phyloP scores from a whole-genome alignment of 352 stramenopile species.

The Pythium phragmitis region DNA sequence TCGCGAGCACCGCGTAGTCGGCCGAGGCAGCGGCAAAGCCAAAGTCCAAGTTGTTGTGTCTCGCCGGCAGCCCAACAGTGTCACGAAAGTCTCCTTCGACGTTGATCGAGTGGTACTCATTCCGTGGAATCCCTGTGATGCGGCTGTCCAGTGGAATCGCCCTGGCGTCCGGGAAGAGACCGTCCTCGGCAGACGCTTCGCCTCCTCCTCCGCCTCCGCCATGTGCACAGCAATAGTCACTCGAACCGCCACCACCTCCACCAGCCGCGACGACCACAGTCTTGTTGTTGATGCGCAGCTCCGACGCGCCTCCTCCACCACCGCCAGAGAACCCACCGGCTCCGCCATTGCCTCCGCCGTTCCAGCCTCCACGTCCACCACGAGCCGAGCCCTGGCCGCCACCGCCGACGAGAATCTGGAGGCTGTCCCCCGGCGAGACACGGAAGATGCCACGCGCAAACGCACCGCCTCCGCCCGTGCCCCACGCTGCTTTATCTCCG shows the following conservation, averaged over 20 bases:
- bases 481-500: conserved; percentile 35
- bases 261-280: conserved; percentile 65
- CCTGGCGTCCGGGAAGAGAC: conserved; percentile 35
- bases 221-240: conserved; percentile 77
- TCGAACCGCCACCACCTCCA: conserved; percentile 65
- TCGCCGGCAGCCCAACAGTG: conserved; percentile 38
- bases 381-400: conserved; percentile 34
- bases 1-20: conserved; percentile 60
- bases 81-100: conserved; percentile 49
- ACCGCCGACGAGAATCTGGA: conserved; percentile 66
- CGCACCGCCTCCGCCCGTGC: conserved; percentile 65
- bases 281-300: conserved; percentile 43
- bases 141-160: conserved; percentile 44
- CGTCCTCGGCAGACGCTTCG: conserved; percentile 34
- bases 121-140: conserved; percentile 28
- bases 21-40: conserved; percentile 42
- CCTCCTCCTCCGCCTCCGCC: conserved; percentile 61
- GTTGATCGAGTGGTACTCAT: conserved; percentile 65
- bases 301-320: conserved; percentile 62
- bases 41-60: conserved; percentile 54
- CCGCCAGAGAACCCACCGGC: conserved; percentile 51
- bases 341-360: conserved; percentile 66
- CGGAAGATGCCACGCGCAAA: conserved; percentile 60
- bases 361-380: conserved; percentile 47
- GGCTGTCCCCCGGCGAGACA: conserved; percentile 38